Percentiles rank a stretch among this genome's conserved stretches.
These are phyloP conservation scores for Paramecium sexaurelia DNA, from an alignment of 73 alveolate genomes.

Conservation along the genomic window DNA sequence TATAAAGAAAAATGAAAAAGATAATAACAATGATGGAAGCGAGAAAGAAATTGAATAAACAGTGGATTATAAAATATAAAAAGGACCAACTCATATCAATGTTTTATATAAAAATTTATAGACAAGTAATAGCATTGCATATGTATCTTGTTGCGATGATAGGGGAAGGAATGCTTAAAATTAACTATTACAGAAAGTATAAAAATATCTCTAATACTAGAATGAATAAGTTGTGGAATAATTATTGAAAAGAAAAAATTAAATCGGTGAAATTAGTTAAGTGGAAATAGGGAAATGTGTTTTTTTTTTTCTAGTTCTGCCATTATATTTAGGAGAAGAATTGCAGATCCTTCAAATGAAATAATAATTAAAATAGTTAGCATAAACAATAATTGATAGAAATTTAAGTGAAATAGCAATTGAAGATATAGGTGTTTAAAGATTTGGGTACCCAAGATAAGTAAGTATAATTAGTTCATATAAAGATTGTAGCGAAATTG, in stretches of 20 bases:
- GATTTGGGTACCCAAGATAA: slow-evolving; percentile 35
- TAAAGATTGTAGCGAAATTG: not conserved
- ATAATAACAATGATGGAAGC: not conserved
- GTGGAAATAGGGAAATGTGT: not conserved
- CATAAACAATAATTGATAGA: not conserved
- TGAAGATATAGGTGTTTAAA: slow-evolving; percentile 8
- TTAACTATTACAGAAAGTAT: not conserved
- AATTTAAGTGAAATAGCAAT: not conserved
- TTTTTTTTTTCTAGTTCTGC: not conserved
- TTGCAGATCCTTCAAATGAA: not conserved
- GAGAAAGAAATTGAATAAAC: slow-evolving; percentile 19
- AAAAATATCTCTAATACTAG: not conserved
- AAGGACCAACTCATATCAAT: not conserved
- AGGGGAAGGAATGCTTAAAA: not conserved
- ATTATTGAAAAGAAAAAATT: not conserved
- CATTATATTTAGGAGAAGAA: slow-evolving; percentile 23
- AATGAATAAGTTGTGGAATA: not conserved
- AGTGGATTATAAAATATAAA: slow-evolving; percentile 11
- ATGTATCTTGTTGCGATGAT: not conserved
- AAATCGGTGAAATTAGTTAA: not conserved
- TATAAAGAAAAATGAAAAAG: not conserved
- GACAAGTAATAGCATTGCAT: not conserved
- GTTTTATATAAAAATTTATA: not conserved
- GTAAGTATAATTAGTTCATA: not conserved
- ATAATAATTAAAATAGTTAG: not conserved